phyloP scores from a whole-genome alignment of 2,329 filamentous ascomycete species.

The Drechslerella stenobrocha region DNA sequence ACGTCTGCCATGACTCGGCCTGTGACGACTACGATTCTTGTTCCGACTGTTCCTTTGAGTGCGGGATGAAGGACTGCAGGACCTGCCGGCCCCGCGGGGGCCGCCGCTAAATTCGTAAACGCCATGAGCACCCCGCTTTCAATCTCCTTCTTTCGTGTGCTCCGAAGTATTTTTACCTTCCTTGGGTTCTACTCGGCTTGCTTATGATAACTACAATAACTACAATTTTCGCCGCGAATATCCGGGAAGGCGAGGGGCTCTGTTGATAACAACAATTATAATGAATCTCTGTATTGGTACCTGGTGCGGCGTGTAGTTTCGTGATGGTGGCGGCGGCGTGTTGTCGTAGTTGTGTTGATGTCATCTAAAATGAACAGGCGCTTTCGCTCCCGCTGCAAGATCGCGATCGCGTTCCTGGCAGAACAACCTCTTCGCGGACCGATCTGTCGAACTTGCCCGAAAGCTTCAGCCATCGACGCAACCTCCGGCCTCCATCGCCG shows the following conservation, averaged over 20 bases:
- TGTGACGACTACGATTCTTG: constrained; percentile 39
- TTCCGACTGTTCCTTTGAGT: constrained; percentile 42
- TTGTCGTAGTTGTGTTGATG: constrained; percentile 41
- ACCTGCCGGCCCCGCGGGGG: constrained; percentile 35
- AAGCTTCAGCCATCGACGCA: no score
- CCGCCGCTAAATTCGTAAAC: constrained; percentile 9
- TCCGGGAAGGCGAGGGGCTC: no score
- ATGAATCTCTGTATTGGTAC: background rate
- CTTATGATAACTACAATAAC: no score
- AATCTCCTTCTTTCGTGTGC: no score
- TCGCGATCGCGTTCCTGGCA: constrained; percentile 45
- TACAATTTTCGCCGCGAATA: no score
- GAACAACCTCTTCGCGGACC: constrained; percentile 15
- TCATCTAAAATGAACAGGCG: no score
- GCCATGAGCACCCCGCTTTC: background rate
- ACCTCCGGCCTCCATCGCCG: constrained; percentile 15
- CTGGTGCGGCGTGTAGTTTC: constrained; percentile 37
- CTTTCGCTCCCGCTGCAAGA: constrained; percentile 32
- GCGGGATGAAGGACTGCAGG: constrained; percentile 21
- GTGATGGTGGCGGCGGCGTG: constrained; percentile 45
- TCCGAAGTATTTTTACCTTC: no score
- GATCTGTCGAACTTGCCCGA: no score
- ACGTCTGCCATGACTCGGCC: constrained; percentile 35
- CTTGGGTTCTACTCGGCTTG: no score
- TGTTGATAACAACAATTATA: no score